Conservation (phyloP, 2,329 filamentous ascomycete species). For the Neofusicoccum laricinum region DNA sequence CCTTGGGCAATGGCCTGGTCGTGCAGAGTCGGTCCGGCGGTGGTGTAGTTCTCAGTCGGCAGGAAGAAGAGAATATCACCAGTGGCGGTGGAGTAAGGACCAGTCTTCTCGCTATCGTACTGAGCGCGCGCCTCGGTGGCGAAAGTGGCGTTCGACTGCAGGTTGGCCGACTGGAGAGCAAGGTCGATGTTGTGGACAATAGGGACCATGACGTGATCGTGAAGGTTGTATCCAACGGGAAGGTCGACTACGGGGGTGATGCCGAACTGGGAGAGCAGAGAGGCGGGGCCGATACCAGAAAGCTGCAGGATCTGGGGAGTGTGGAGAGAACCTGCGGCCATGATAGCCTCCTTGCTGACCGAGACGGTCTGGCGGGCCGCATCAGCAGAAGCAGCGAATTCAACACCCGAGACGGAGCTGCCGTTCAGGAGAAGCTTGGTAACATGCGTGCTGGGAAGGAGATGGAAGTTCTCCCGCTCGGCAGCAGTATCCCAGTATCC, state of each 20-base stretch:
- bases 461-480: slow-evolving; percentile 24
- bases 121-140: slow-evolving; percentile 2
- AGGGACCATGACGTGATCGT: slow-evolving; percentile 16
- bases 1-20: slow-evolving; percentile 1
- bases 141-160: slow-evolving; percentile 3
- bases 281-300: slow-evolving; percentile 28
- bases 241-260: slow-evolving; percentile 25
- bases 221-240: slow-evolving; percentile 19
- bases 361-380: slow-evolving; percentile 15
- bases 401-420: not conserved
- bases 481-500: slow-evolving; percentile 17
- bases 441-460: slow-evolving; percentile 17
- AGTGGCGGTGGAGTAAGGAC: not conserved
- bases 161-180: not conserved
- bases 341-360: slow-evolving; percentile 25
- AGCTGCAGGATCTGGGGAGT: slow-evolving; percentile 29
- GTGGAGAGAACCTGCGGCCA: slow-evolving; percentile 27
- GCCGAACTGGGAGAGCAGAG: slow-evolving; percentile 21
- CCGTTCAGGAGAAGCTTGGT: slow-evolving; percentile 4
- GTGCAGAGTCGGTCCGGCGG: not conserved
- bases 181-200: slow-evolving; percentile 3
- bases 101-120: not conserved
- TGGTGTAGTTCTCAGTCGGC: slow-evolving; percentile 6
- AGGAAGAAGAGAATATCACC: slow-evolving; percentile 13
- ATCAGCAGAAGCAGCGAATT: not conserved